phyloP scores from a whole-genome alignment of 495 filamentous ascomycete genomes.

The Penicillium crystallinum region DNA sequence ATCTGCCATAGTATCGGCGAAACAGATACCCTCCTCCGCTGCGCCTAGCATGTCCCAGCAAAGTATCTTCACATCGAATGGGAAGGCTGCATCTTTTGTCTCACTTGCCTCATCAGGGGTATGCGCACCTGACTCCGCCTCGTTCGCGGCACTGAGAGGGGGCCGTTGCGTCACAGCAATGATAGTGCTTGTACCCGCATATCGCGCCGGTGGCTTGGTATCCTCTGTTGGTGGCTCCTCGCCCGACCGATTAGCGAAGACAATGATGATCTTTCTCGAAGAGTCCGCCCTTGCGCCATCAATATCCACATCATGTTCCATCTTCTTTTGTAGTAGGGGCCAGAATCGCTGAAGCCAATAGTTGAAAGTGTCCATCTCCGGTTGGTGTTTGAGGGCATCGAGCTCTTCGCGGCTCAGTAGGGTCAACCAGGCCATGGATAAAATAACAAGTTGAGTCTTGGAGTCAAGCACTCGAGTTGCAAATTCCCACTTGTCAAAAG shows the following conservation, averaged over 20 bases:
- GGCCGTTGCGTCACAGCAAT: conserved; percentile 58
- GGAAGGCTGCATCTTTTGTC: conserved; percentile 9
- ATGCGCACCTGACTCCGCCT: conserved; percentile 23
- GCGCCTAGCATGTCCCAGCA: conserved; percentile 46
- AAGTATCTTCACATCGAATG: conserved; percentile 38
- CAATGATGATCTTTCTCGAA: conserved; percentile 60
- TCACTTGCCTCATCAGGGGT: conserved; percentile 8
- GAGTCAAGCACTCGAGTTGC: conserved; percentile 67
- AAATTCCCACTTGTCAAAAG: conserved; percentile 79
- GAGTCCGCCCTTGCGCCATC: conserved; percentile 13
- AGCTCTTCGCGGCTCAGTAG: conserved; percentile 41
- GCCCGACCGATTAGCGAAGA: conserved; percentile 79
- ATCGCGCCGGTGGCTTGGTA: conserved; percentile 39
- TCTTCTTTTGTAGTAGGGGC: conserved; percentile 56
- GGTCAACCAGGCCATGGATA: conserved; percentile 89
- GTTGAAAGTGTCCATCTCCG: conserved; percentile 73
- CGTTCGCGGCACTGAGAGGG: conserved; percentile 10
- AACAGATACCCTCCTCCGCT: conserved; percentile 41
- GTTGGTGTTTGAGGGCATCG: conserved; percentile 46
- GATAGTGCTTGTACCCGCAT: conserved; percentile 83
- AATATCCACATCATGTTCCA: conserved; percentile 33
- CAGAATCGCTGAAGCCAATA: conserved; percentile 88
- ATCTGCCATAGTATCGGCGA: conserved; percentile 43
- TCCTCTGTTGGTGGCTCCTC: conserved; percentile 55
- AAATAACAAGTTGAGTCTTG: conserved; percentile 64